Base-by-base conservation (phyloP, 192 early-diverging fungal genomes). In the Chytriomyces sp. region DNA sequence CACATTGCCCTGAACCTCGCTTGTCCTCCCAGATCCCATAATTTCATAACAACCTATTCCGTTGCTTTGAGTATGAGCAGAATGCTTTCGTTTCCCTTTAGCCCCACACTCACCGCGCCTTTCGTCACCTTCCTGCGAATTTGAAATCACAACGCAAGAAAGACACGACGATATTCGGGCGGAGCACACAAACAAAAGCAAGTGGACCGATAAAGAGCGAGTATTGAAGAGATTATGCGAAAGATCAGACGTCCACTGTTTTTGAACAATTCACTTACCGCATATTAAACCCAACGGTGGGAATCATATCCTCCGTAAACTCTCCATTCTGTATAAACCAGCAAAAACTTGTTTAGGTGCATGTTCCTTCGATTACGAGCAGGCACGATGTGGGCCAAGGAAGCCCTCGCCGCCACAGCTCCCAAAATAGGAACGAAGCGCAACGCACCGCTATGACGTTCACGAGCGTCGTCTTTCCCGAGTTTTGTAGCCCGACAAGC, bases 271-370 rank as follows among this genome's bases (percentile, higher is more conserved):
- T 17, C 14, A 94, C 91, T 74, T 91, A 98, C 72, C 96, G 87
- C 98, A 99, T 99, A 77, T 98, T 98, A 79, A 98, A 99, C 10
- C 98, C 98, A 26, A 99, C 95, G 5, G 98, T 99, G 2, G 98
- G 98, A 54, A 98, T 98, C 88, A 82, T 84, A 62, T 85, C 84
- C 65, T 86, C 86, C 19, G 65, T 86, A 89, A 95, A 84, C 69
- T 73, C 77, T 17, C 78, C 80, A 75, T 77, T 80, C 80, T 80
- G 66, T 12, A 32, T 25, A 44, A 44, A 19, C 62, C 26, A n/a
- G 40, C 10, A 66, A 3, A 12, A 25, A 25, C 17, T 28, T 30
- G 28, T 57, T 41, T 17, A 14, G 39, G 38, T 2, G 33, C 12
- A 17, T 17, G 32, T 28, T 2, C 39, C 12, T 44, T 64, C 5